Conservation (phyloP, 192 early-diverging fungal genomes). For the Coemansia sp. region DNA sequence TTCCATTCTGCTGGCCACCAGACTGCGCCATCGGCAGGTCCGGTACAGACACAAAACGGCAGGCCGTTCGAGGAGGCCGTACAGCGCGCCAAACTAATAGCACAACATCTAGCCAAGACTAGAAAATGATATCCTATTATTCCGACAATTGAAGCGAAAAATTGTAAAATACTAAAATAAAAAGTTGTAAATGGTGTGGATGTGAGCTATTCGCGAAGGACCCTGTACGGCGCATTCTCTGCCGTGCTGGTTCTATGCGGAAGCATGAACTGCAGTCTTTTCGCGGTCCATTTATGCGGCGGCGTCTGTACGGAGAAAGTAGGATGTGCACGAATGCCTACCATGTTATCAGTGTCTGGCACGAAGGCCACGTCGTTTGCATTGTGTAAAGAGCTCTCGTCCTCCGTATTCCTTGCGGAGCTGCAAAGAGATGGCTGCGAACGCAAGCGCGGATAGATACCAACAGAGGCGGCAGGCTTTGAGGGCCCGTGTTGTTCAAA, state of each 20-base stretch:
- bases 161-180: background rate
- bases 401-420: slow-evolving; percentile 3
- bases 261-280: slow-evolving; percentile 31
- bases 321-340: background rate
- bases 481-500: background rate
- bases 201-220: slow-evolving; percentile 1
- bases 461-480: background rate
- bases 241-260: slow-evolving; percentile 23
- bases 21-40: background rate
- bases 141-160: background rate
- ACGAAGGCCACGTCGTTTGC: slow-evolving; percentile 24
- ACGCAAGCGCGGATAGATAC: slow-evolving; percentile 42
- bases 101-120: slow-evolving; percentile 33
- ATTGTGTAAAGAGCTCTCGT: slow-evolving; percentile 5
- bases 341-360: slow-evolving; percentile 23
- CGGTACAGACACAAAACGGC: slow-evolving; percentile 15
- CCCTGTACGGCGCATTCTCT: slow-evolving; percentile 13
- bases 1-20: slow-evolving; percentile 30
- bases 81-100: slow-evolving; percentile 46
- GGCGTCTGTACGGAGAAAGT: slow-evolving; percentile 3
- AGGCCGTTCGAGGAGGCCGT: slow-evolving; percentile 42
- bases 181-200: background rate
- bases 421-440: slow-evolving; percentile 45
- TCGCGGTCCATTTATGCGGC: background rate
- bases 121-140: slow-evolving; percentile 6